Conservation (phyloP, 352 stramenopile species). For the Pythium inflatum region DNA sequence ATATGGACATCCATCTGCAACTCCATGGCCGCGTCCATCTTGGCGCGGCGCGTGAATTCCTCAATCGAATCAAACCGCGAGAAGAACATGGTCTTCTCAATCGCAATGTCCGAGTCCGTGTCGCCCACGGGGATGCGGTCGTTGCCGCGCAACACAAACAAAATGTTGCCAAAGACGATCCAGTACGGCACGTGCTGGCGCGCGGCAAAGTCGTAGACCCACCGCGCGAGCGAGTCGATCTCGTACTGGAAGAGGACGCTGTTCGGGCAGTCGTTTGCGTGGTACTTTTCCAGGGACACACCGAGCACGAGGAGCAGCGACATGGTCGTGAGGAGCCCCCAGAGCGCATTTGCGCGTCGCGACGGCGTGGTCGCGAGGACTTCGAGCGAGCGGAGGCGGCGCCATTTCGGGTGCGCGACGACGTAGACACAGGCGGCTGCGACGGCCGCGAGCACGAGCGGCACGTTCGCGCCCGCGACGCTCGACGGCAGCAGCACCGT, state of each 20-base stretch:
- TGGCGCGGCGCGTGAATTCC: constrained; percentile 58
- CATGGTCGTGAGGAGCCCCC: constrained; percentile 43
- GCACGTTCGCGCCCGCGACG: constrained; percentile 71
- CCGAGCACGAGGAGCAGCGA: constrained; percentile 46
- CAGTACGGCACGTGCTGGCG: constrained; percentile 65
- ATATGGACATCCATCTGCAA: constrained; percentile 53
- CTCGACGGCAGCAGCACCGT: constrained; percentile 72
- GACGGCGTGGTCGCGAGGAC: constrained; percentile 15
- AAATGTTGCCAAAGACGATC: constrained; percentile 72
- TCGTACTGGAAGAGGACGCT: constrained; percentile 70
- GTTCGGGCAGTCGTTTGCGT: constrained; percentile 64
- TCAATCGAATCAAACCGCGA: constrained; percentile 49
- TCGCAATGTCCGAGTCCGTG: constrained; percentile 80
- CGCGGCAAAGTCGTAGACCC: constrained; percentile 58
- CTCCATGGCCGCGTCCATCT: constrained; percentile 50
- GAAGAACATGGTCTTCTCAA: constrained; percentile 64
- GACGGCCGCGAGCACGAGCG: constrained; percentile 46
- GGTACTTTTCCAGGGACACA: constrained; percentile 61
- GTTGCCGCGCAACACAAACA: constrained; percentile 75
- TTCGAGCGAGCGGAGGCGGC: constrained; percentile 35
- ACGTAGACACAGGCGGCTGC: constrained; percentile 35
- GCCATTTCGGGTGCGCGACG: constrained; percentile 54
- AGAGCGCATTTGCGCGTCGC: constrained; percentile 37
- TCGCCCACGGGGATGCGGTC: constrained; percentile 69
- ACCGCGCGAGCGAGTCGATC: constrained; percentile 67